Base-by-base conservation (phyloP, 495 filamentous ascomycete genomes). In the Penicillium diatomitis region DNA sequence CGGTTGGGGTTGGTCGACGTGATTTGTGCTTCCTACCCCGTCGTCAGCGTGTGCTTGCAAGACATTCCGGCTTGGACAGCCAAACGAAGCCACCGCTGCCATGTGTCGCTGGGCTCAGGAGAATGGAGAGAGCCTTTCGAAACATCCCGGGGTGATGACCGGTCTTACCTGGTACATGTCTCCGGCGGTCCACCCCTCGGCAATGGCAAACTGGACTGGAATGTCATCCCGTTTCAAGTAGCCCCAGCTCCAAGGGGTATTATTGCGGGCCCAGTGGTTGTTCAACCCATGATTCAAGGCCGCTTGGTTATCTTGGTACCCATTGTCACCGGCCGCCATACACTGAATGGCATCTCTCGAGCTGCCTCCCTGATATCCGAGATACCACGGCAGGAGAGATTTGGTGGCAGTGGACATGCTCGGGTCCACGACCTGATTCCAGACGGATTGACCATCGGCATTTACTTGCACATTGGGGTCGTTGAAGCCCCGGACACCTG, bases 381-480 rank as follows among this genome's bases (percentile, higher is more conserved):
- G 27, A 47, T 79, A 78, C 68, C 69, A 80, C 4, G 77, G 77
- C 5, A 76, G 61, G 8, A 79, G 64, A 12, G 63, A 67, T 4
- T 65, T 63, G 20, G 52, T 49, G n/a, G 55, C 33, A 27, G 38
- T 52, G 9, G 63, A 56, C 46, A 56, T 57, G 2, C 32, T 29
- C 2, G 60, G 44, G 5, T 63, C 60, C 9, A 63, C 60, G 4
- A 44, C 10, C 40, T 80, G 75, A 45, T 78, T 54, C 67, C 67
- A 79, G 12, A 77, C 72, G 0, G 72, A 58, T 20, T 56, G 50
- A 4, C 64, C 68, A 46, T 69, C 65, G 7, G 51, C 6, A 38
- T 78, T 78, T 33, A 78, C 62, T 52, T 80, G 75, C 3, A 77
- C 73, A 51, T 80, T 80, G 8, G 77, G 75, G 45, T 80, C 77